A percentile compares a stretch with the other conserved stretches of the same genome.
These are phyloP conservation scores for Coniochaeta sp. DNA, from an alignment of 2,329 filamentous ascomycete species.

Conservation along the genomic window DNA sequence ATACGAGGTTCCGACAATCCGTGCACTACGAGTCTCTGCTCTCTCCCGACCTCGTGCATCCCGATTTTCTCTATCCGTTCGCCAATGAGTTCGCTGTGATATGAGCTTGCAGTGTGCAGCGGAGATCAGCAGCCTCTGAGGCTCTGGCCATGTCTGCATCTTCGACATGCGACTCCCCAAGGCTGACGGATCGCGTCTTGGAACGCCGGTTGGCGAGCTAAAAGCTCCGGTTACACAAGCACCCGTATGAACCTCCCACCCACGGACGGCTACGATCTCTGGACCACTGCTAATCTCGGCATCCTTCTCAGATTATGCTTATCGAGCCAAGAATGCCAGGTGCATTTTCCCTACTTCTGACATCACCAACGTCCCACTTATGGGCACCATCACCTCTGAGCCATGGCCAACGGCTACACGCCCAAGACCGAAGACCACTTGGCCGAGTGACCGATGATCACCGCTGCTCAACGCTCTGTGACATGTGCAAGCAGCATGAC, in stretches of 20 bases:
- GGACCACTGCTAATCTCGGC: not conserved
- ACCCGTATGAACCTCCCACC: not conserved
- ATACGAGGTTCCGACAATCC: not conserved
- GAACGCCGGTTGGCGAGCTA: not conserved
- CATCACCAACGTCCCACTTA: not conserved
- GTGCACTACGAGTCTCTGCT: not conserved
- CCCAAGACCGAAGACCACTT: not conserved
- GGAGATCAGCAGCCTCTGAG: not conserved
- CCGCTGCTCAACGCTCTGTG: not conserved
- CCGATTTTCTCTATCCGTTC: not conserved
- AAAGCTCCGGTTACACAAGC: conserved; percentile 1
- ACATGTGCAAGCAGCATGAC: not conserved
- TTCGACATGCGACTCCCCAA: not conserved
- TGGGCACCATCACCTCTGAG: not conserved
- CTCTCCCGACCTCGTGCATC: not conserved
- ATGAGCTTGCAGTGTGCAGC: not conserved
- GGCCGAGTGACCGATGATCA: not conserved
- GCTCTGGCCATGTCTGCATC: not conserved
- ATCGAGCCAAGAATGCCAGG: not conserved
- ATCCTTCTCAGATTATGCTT: not conserved
- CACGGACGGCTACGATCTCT: not conserved
- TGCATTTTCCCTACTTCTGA: not conserved
- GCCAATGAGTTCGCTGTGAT: not conserved
- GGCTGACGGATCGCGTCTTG: not conserved
- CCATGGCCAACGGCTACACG: not conserved